Base-by-base conservation (phyloP, 805 yeast species). In the Saccharomycopsis sp. region DNA sequence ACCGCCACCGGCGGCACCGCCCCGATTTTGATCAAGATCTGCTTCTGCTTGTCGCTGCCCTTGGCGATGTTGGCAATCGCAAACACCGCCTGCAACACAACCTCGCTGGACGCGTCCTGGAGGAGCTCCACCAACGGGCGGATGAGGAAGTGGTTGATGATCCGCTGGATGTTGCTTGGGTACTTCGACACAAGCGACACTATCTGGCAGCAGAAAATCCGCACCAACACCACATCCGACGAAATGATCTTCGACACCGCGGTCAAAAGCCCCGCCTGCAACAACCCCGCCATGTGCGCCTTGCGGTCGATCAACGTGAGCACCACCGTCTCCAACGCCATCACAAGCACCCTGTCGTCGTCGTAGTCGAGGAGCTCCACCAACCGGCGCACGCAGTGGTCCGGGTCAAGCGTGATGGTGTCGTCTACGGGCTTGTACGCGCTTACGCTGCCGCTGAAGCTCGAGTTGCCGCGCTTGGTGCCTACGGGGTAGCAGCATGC, bases 1-100 rank as follows among this genome's bases (percentile, higher is more conserved):
- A 55, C 50, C 15, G 58, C 18, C 4, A 58, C 55, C 34, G 57
- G 51, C 2, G 57, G 29, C n/a, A 56, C 55, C 3, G 58, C 57
- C 7, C 63, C 63, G 9, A 60, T 58, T 29, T 60, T 56, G n/a
- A 58, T 58, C 23, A 60, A 54, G 12, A 60, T 55, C 29, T 58
- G 61, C 37, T 60, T 58, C 29, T 60, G 63, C 15, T 47, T 53
- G 14, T 60, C 63, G 21, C 53, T 53, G 7, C 63, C 63, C 48
- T 56, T 60, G 20, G 59, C 23, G 29, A 60, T 58, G 34, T 60
- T 60, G 16, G 61, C 52, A 21, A 60, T 57, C 12, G 61, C 63
- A 56, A 60, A 60, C 34, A 58, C 52, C 8, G 63, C 56, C 46
- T 60, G 63, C 12, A 60, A 29, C n/a, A 58, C 63, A 2, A 60